Evolutionary conservation across 768 basidiomycete species (phyloP), one percentile per base, ranked within the genome.

Genomic region (Boletus insuetus): DNA sequence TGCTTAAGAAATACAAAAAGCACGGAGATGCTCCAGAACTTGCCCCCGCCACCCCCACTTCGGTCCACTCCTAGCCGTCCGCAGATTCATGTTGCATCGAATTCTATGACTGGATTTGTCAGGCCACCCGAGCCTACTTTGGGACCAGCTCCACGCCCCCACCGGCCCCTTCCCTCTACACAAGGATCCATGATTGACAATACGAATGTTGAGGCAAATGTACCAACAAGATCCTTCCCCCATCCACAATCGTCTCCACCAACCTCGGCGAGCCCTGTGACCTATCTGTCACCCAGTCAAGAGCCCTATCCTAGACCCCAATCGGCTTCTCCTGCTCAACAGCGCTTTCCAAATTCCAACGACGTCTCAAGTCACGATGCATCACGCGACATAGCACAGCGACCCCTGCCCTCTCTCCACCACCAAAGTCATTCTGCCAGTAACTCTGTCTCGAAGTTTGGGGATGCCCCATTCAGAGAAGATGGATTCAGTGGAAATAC

Each of bases 261-360:
- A 10, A 43, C 49, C 22, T 62, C 61, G 19, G 60, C 56, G 6
- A 59, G 60, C 34, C 47, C 61, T 48, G 57, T 62, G 20, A 42
- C 68, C 7, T 71, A 73, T 48, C 68, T 77, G 51, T 79, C 81
- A 16, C 77, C 82, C 7, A 74, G 65, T 51, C 75, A 77, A 48
- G 86, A 89, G 1, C 83, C 85, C 2, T 81, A 78, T 62, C 78
- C 82, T 19, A 79, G 87, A 37, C 84, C 87, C 2, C 82, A 78
- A 46, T 88, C 87, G 32, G 83, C 86, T 17, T 73, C 69, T 40
- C 69, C 69, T 32, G 70, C 68, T 34, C 70, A 71, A 44, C 71
- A 64, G 13, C 71, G 71, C 13, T 64, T 68, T 42, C 62, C 68
- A 35, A 50, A 43, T 42, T 44, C 58, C 9, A 58, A 49, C 14